Evolutionary conservation across 371 early-diverging fungal genomes (phyloP).

Genomic region (Apophysomyces elegans): DNA sequence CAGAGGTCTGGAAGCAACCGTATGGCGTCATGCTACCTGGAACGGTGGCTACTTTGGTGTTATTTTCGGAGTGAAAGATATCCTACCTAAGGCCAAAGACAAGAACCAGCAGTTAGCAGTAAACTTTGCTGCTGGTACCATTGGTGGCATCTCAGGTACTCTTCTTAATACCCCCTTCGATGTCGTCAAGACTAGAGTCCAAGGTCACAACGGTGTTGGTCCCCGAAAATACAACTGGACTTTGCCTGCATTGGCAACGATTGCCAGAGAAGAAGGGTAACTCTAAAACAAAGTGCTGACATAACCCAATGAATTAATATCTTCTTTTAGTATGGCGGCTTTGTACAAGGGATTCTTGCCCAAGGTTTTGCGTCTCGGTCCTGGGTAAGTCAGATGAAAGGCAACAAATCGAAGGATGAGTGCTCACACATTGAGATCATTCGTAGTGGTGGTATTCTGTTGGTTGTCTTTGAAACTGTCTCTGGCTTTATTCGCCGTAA

Average conservation of each 20-base stretch:
- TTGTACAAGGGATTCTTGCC: constrained; percentile 97
- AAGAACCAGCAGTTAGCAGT: constrained; percentile 77
- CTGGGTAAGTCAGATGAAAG: constrained; percentile 64
- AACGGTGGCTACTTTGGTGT: constrained; percentile 92
- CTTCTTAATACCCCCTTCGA: constrained; percentile 96
- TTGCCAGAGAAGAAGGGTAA: constrained; percentile 92
- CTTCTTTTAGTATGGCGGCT: constrained; percentile 64
- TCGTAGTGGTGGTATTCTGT: constrained; percentile 72
- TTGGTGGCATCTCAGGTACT: constrained; percentile 96
- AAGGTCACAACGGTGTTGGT: constrained; percentile 74
- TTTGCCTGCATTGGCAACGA: constrained; percentile 81
- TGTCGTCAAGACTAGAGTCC: constrained; percentile 97
- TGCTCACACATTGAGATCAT: not conserved
- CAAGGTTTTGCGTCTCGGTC: constrained; percentile 97
- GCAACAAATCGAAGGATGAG: not conserved
- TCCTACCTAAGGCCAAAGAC: constrained; percentile 84
- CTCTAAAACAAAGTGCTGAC: not conserved
- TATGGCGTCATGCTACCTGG: constrained; percentile 96
- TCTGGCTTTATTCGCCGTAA: constrained; percentile 84
- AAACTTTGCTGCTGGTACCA: constrained; percentile 93
- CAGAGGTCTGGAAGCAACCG: constrained; percentile 93
- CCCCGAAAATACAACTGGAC: constrained; percentile 88
- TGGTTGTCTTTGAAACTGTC: constrained; percentile 94
- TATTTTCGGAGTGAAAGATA: constrained; percentile 76
- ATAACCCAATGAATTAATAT: not conserved